These are phyloP conservation scores for Cenchrus purpureus DNA, from an alignment of 176 grass and related monocot genomes.

Conservation along the genomic window DNA sequence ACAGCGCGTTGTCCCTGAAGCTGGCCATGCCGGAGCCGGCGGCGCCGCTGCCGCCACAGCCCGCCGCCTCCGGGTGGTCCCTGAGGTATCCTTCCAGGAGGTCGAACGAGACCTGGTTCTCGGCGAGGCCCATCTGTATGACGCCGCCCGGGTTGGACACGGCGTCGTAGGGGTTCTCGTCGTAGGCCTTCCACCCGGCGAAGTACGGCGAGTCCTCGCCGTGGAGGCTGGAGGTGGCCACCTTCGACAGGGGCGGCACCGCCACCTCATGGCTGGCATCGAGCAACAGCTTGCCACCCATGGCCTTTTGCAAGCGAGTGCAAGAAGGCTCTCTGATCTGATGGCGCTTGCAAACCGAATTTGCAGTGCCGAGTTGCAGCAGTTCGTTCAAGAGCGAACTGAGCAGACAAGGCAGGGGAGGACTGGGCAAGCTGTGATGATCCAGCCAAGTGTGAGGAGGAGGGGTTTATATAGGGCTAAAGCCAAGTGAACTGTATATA, in stretches of 20 bases:
- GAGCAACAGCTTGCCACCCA: slow-evolving; percentile 49
- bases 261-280: background rate
- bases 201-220: slow-evolving; percentile 95
- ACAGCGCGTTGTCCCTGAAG: slow-evolving; percentile 92
- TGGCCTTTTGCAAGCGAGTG: background rate
- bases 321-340: background rate
- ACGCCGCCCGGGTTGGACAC: slow-evolving; percentile 64
- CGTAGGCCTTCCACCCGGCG: slow-evolving; percentile 86
- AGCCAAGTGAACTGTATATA: background rate
- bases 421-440: slow-evolving; percentile 21
- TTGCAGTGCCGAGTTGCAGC: background rate
- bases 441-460: slow-evolving; percentile 5
- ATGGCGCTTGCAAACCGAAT: background rate
- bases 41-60: slow-evolving; percentile 33
- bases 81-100: slow-evolving; percentile 75
- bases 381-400: background rate
- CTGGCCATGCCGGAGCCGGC: slow-evolving; percentile 37
- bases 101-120: slow-evolving; percentile 94
- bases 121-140: slow-evolving; percentile 93
- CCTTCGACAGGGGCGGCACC: slow-evolving; percentile 47
- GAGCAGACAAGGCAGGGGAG: slow-evolving; percentile 19
- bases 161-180: slow-evolving; percentile 77
- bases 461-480: slow-evolving; percentile 27
- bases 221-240: slow-evolving; percentile 64
- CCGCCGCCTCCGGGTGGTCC: slow-evolving; percentile 63